Conservation (phyloP, 768 basidiomycete genomes). For the Termitomyces sp. region DNA sequence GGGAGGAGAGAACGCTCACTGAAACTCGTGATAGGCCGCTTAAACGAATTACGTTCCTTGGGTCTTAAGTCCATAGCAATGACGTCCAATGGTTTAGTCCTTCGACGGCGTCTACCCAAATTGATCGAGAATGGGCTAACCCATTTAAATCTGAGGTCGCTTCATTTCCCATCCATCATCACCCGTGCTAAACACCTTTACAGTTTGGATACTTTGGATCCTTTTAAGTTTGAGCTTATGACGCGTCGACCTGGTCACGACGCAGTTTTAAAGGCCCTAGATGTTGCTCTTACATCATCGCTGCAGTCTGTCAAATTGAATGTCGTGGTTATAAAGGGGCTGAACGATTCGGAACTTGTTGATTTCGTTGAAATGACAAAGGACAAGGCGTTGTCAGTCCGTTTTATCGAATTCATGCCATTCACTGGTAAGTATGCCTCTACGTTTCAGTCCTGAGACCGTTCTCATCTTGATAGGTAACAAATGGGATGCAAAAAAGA, state of each 20-base stretch:
- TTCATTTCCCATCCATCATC: not conserved
- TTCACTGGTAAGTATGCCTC: conserved; percentile 60
- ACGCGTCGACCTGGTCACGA: conserved; percentile 74
- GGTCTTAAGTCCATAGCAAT: conserved; percentile 77
- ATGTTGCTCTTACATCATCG: conserved; percentile 51
- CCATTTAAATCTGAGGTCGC: conserved; percentile 63
- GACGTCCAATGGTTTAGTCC: conserved; percentile 78
- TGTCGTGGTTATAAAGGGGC: conserved; percentile 73
- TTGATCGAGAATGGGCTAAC: conserved; percentile 70
- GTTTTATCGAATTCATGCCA: conserved; percentile 95
- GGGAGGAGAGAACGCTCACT: not conserved
- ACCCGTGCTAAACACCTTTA: not conserved
- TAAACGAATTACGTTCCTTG: conserved; percentile 54
- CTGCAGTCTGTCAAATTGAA: conserved; percentile 74
- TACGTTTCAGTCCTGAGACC: not conserved
- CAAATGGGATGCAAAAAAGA: conserved; percentile 77
- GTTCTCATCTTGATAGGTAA: conserved; percentile 49
- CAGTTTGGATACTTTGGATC: conserved; percentile 82
- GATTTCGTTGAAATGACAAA: conserved; percentile 78
- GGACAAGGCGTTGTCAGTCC: conserved; percentile 56
- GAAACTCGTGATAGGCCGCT: conserved; percentile 36
- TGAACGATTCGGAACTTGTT: conserved; percentile 77
- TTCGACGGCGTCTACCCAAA: conserved; percentile 67
- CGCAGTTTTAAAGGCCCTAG: conserved; percentile 64
- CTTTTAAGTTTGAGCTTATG: conserved; percentile 85